Base-by-base conservation (phyloP, 306 rosid genomes). In the Prunus mira region DNA sequence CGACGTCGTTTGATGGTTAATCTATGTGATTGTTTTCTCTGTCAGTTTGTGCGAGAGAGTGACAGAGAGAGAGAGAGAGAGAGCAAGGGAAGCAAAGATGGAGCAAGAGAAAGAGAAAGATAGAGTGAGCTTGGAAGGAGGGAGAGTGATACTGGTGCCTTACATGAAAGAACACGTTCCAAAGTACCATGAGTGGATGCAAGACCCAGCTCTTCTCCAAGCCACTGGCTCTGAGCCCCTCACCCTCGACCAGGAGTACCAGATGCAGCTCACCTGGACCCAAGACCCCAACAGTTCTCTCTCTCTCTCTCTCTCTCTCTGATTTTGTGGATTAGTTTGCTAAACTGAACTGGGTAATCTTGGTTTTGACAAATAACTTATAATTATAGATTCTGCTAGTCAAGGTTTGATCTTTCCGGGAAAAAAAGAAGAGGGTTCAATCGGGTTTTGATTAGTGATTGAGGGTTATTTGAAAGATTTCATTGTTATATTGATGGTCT, bases 201-300 rank as follows among this genome's bases (percentile, higher is more conserved):
- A 83, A 81, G 87, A 90, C 80, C 91, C 91, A 2, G 83, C 87
- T 73, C 91, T 95, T 20, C 98, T 92, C 73, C 79, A 90, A 83
- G 97, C 97, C 83, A 95, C 98, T 0, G 96, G 81, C 13, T 92
- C 97, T 22, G 98, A 95, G 12, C 97, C 97, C 50, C 96, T 95
- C 56, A 76, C 93, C 52, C 93, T 95, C 15, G 82, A 90, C 4
- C 89, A 90, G 78, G 97, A 95, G 77, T 95, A 82, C 78, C 86
- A 78, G 71, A 95, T 95, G 97, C 97, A 89, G 84, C 89, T 89
- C 67, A 88, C 98, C 1, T 95, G 97, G 97, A 87, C 86, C 54
- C 92, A 77, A 46, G 98, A 95, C 76, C 93, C 89, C 25, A 71
- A 80, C 85, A 93, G 95, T 88, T 73, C 74, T n/a, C 79, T 77